phyloP scores from a whole-genome alignment of 2,329 filamentous ascomycete genomes.

The Sarocladiaceae sp. region DNA sequence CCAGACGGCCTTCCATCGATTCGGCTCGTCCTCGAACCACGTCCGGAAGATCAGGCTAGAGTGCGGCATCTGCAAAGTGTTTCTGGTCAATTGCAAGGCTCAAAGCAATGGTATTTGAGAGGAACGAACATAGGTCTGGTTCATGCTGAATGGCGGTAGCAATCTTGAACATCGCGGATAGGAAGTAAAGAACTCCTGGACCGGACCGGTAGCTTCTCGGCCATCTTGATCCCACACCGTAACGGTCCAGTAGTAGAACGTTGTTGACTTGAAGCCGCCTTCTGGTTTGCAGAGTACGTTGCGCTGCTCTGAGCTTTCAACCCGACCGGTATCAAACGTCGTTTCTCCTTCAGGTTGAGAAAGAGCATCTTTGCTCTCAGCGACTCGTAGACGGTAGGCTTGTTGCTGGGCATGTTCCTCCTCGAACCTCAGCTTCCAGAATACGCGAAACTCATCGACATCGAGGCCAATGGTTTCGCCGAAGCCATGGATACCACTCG shows the following conservation, averaged over 20 bases:
- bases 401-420: constrained; percentile 24
- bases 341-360: neutral
- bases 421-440: constrained; percentile 26
- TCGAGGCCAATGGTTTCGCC: constrained; percentile 34
- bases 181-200: constrained; percentile 33
- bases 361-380: neutral
- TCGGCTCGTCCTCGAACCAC: constrained; percentile 35
- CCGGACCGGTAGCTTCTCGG: constrained; percentile 17
- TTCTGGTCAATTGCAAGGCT: too few species aligned
- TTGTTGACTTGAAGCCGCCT: constrained; percentile 29
- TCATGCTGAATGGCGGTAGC: constrained; percentile 36
- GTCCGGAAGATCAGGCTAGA: constrained; percentile 35
- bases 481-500: constrained; percentile 34
- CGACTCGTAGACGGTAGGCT: constrained; percentile 20
- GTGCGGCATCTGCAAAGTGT: constrained; percentile 31
- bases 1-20: constrained; percentile 36
- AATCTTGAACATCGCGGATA: constrained; percentile 29
- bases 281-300: constrained; percentile 20
- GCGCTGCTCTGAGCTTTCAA: constrained; percentile 17
- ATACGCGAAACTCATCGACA: constrained; percentile 30
- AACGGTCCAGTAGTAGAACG: constrained; percentile 31
- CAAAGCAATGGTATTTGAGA: neutral
- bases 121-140: constrained; percentile 30
- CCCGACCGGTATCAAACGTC: constrained; percentile 16
- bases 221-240: constrained; percentile 31